A percentile compares a stretch with the other conserved stretches of the same genome.
Evolutionary conservation across 2,329 filamentous ascomycete species (phyloP).

Genomic region (Fusarium fujikuroi): DNA sequence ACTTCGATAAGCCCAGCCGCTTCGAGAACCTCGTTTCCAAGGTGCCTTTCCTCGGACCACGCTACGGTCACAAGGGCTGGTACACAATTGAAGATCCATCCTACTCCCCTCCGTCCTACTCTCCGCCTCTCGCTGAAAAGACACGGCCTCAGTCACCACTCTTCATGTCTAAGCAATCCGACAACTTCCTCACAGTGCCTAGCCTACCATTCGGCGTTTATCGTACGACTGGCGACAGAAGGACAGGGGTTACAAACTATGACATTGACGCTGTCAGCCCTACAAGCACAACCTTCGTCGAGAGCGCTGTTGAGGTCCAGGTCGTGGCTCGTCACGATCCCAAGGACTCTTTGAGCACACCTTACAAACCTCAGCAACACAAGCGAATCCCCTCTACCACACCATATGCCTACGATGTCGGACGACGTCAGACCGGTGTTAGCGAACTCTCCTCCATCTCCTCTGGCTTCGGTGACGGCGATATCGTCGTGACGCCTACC

Average conservation of each 20-base stretch:
- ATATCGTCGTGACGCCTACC: slow-evolving; percentile 60
- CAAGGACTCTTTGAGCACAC: slow-evolving; percentile 20
- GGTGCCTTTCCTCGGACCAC: slow-evolving; percentile 51
- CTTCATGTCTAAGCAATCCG: slow-evolving; percentile 37
- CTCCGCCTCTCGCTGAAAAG: slow-evolving; percentile 38
- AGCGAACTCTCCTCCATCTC: slow-evolving; percentile 70
- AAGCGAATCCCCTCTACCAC: slow-evolving; percentile 32
- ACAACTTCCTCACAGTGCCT: slow-evolving; percentile 38
- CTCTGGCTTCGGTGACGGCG: slow-evolving; percentile 72
- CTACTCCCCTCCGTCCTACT: slow-evolving; percentile 17
- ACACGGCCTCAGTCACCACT: slow-evolving; percentile 2
- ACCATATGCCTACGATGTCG: slow-evolving; percentile 28
- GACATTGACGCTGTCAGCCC: slow-evolving; percentile 37
- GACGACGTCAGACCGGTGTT: slow-evolving; percentile 49
- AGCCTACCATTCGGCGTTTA: slow-evolving; percentile 34
- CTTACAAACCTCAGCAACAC: slow-evolving; percentile 22
- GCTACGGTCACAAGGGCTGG: slow-evolving; percentile 49
- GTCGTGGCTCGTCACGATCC: slow-evolving; percentile 36
- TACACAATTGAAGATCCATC: slow-evolving; percentile 47
- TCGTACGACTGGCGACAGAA: slow-evolving; percentile 18
- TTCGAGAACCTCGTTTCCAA: slow-evolving; percentile 44
- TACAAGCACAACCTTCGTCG: slow-evolving; percentile 39
- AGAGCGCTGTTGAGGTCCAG: slow-evolving; percentile 36
- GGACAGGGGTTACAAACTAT: slow-evolving; percentile 17
- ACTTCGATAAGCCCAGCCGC: slow-evolving; percentile 38